A percentile compares a stretch with the other conserved stretches of the same genome.
These are phyloP conservation scores for Penicillium longicatenatum DNA, from an alignment of 495 filamentous ascomycete species.

Conservation along the genomic window DNA sequence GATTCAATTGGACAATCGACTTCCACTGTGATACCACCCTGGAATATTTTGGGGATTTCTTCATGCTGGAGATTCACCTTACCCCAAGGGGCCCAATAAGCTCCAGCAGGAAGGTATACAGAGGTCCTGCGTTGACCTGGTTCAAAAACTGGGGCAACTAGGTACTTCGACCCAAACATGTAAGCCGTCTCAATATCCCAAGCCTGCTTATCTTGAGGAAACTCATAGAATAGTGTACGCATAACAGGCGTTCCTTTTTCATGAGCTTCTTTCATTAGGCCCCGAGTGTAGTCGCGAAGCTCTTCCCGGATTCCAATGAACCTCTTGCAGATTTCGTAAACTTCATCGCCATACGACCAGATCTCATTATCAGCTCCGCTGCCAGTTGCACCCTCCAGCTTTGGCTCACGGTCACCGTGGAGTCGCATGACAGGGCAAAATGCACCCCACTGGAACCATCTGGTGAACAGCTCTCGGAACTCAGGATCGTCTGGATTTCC, in stretches of 20 bases:
- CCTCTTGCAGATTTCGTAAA: slow-evolving; percentile 57
- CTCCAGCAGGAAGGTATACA: slow-evolving; percentile 51
- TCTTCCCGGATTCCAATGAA: slow-evolving; percentile 56
- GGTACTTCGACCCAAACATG: slow-evolving; percentile 56
- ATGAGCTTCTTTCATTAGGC: slow-evolving; percentile 55
- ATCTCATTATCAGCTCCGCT: slow-evolving; percentile 57
- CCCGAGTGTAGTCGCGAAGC: slow-evolving; percentile 51
- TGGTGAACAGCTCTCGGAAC: slow-evolving; percentile 58
- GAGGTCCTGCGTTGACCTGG: slow-evolving; percentile 40
- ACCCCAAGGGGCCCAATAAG: slow-evolving; percentile 44
- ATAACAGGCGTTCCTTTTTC: slow-evolving; percentile 57
- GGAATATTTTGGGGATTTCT: slow-evolving; percentile 16
- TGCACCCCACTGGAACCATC: slow-evolving; percentile 64
- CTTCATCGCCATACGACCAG: slow-evolving; percentile 58
- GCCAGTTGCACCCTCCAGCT: slow-evolving; percentile 41
- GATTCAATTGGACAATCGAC: slow-evolving; percentile 50
- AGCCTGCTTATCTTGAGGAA: slow-evolving; percentile 47
- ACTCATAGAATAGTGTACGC: slow-evolving; percentile 58
- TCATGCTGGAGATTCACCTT: slow-evolving; percentile 13
- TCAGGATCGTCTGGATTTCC: slow-evolving; percentile 52
- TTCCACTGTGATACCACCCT: slow-evolving; percentile 40
- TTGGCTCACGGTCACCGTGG: slow-evolving; percentile 60
- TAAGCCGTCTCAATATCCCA: slow-evolving; percentile 58
- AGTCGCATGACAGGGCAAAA: slow-evolving; percentile 63
- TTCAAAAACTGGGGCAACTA: slow-evolving; percentile 52